Evolutionary conservation across 2,329 filamentous ascomycete genomes (phyloP), one percentile per base, ranked within the genome.

Genomic region (Pyrenochaeta sp.): DNA sequence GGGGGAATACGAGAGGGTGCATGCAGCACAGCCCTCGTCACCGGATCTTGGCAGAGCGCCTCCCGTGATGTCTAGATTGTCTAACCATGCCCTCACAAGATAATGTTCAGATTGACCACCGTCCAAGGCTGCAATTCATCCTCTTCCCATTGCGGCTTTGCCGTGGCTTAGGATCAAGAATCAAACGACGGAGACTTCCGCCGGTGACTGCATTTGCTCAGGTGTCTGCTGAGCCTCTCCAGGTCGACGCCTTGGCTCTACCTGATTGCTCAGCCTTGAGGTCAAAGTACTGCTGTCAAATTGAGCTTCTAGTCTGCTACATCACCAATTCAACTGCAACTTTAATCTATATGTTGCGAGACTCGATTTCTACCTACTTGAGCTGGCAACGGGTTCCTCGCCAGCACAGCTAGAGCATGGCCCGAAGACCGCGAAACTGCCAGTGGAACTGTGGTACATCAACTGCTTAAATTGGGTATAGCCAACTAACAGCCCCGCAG

Each of bases 41-140:
- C 61, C 59, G 59, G 59, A 56, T 11, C 58, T 61, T 60, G 58
- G 60, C 57, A 15, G 32, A 20, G 30, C 35, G 10, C 3, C 7
- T 21, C 31, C 7, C 37, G 11, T 14, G 36, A 45, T 43, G 7
- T 32, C 42, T 11, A 32, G 4, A 32, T 30, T 29, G 21, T 32
- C 45, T 52, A 40, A 53, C 56, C 49, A 49, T 46, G 12, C 35
- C 23, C 32, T 15, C 40, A 18, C n/a, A 35, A 45, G 20, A 36
- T 35, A 30, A 44, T 21, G 10, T 21, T 45, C 41, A 51, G 9
- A 17, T 33, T 36, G 29, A 37, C 29, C 31, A 37, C 33, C 31
- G 14, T 17, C 37, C 39, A 37, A 45, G 45, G 27, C 45, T 49
- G 29, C 32, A 21, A 52, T 32, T 15, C 39, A 21, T 14, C 10